Evolutionary conservation across 805 yeast genomes (phyloP), one percentile per base, ranked within the genome.

Genomic region (Wickerhamiella domercqiae): DNA sequence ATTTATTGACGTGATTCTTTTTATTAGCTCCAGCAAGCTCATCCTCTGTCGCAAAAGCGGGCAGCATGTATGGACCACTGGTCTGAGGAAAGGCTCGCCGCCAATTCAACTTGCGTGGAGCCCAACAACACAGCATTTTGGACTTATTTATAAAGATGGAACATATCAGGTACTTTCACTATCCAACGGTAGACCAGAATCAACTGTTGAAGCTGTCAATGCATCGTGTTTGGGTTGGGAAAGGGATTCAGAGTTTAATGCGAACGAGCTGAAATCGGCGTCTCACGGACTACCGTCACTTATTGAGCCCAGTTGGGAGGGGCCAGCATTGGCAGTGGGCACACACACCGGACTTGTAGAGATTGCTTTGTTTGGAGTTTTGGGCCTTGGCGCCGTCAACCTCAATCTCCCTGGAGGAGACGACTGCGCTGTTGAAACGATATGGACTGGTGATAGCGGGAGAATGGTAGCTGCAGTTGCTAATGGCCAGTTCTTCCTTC

Each of bases 121-220:
- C 24, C 52, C 53, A 4, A 63, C 62, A 42, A 68, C 69, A 3
- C 46, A 47, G 39, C 28, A 37, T 56, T 57, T 71, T 38, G 69
- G 66, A 9, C 52, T 70, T 2, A 47, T 67, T 2, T 74, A 73
- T 5, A 44, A 53, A 1, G 70, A 68, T 42, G 61, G 63, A 1
- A 41, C 55, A 6, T 60, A 63, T 29, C 60, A 64, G 36, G 51
- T 71, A 1, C 67, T 66, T 38, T 67, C 66, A 41, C 61, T 69
- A 4, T 62, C 64, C 39, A 63, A 55, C 15, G 75, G 76, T 2
- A 57, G 56, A n/a, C 49, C 61, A 19, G 44, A 66, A 11, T 43
- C 52, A 9, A 43, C 47, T 9, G 34, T 46, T 1, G 37, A 25
- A 16, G 29, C 29, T 15, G 35, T 43, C 4, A 37, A 36, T 17